Evolutionary conservation across 257 asterid genomes (phyloP).

Genomic region (Ehretia macrophylla): DNA sequence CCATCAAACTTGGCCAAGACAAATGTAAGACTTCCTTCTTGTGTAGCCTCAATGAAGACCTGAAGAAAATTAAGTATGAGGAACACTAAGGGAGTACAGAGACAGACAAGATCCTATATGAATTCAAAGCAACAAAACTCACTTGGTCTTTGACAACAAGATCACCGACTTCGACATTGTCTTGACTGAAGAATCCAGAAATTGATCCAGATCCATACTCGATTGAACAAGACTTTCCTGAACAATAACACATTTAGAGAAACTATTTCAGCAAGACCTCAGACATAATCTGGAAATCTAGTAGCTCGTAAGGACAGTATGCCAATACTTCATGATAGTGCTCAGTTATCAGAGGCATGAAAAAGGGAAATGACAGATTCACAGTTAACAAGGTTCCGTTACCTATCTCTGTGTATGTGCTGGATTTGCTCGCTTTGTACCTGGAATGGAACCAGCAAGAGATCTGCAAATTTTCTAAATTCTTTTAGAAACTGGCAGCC

Average conservation of each 20-base stretch:
- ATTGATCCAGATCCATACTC: constrained; percentile 82
- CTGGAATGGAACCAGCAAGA: constrained; percentile 83
- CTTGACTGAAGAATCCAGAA: constrained; percentile 87
- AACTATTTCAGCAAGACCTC: background rate
- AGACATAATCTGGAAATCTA: background rate
- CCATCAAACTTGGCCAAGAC: constrained; percentile 83
- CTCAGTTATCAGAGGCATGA: background rate
- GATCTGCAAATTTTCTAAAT: constrained; percentile 39
- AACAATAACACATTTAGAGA: constrained; percentile 4
- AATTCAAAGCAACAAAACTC: constrained; percentile 16
- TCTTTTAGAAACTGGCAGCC: background rate
- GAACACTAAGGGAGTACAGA: background rate
- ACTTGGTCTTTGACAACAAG: constrained; percentile 87
- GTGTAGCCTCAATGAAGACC: constrained; percentile 83
- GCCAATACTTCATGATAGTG: background rate
- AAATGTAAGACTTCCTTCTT: constrained; percentile 78
- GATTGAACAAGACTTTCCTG: constrained; percentile 74
- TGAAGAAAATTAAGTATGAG: constrained; percentile 15
- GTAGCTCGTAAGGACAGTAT: background rate
- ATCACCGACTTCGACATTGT: constrained; percentile 83
- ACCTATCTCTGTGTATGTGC: constrained; percentile 70
- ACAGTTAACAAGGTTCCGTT: constrained; percentile 6
- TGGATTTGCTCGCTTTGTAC: constrained; percentile 71
- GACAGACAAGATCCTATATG: background rate
- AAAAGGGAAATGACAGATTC: background rate